Conservation (phyloP, 116 monocot genomes). For the Cymodocea nodosa region DNA sequence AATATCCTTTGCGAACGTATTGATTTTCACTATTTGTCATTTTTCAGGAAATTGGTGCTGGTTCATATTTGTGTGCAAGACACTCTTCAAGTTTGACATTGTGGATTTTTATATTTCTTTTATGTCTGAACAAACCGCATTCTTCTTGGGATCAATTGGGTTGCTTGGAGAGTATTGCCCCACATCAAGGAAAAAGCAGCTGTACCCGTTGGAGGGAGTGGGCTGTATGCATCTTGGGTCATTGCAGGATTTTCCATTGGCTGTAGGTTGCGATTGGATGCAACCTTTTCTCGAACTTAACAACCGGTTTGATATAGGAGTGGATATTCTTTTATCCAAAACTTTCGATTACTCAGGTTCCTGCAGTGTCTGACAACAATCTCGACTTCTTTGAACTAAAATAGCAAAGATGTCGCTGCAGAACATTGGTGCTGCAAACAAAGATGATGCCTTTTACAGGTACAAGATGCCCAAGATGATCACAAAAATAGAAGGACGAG, state of each 20-base stretch:
- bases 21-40: neutral
- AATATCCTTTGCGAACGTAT: neutral
- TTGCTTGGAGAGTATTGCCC: constrained; percentile 38
- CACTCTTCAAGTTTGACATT: constrained; percentile 20
- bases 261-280: neutral
- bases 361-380: neutral
- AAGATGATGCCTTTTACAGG: constrained; percentile 28
- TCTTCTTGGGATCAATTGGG: constrained; percentile 33
- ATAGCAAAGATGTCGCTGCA: constrained; percentile 18
- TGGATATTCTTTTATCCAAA: neutral
- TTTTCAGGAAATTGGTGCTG: neutral
- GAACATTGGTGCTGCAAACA: constrained; percentile 27
- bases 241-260: constrained; percentile 1
- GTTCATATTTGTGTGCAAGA: neutral
- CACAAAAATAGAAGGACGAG: constrained; percentile 28
- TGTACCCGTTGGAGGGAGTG: constrained; percentile 1
- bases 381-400: neutral
- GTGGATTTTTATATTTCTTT: constrained; percentile 19
- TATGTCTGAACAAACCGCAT: constrained; percentile 30
- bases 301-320: neutral
- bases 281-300: neutral
- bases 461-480: constrained; percentile 32
- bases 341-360: no score
- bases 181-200: constrained; percentile 27
- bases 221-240: constrained; percentile 13